Base-by-base conservation (phyloP, 2,329 filamentous ascomycete species). In the Aspergillus transmontanensis region DNA sequence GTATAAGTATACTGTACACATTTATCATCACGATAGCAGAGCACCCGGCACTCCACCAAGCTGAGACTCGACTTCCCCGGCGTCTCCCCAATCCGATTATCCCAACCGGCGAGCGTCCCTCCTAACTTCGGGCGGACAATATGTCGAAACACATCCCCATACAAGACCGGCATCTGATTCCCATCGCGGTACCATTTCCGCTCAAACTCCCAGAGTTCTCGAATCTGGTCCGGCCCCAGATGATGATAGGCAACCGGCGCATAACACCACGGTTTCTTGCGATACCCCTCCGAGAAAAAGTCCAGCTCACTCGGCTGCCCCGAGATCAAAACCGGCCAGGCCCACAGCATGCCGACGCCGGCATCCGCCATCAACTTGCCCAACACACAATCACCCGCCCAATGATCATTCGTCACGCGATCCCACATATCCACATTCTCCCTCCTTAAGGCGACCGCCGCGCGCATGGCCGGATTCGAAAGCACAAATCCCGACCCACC, bases 401-500 rank as follows among this genome's bases (percentile, higher is more conserved):
- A 81, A 61, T 83, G 78, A 3, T 60, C 67, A 2, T 64, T 72
- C 0, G 83, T 83, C 54, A 78, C 76, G 1, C 73, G 66, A 56
- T 84, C 79, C 73, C 82, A 81, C 6, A 76, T 73, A 23, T 76
- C 71, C 1, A 80, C 67, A 51, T 82, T 73, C 12, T 71, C 57
- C 4, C 71, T 69, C 46, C 80, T 80, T 58, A 80, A 72, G 6
- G 75, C 63, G 21, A 76, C 72, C 39, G 79, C 71, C 57, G 67
- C 73, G 39, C 75, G 71, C 74, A 85, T 76, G 2, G 83, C 83
- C 14, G 79, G 71, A 1, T 76, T 72, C 1, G 84, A 86, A 4
- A 87, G 70, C 6, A 83, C 76, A 57, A 86, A 82, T 0, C 84
- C 84, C 3, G 78, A 80, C 1, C 84, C 84, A 3, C 83, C 83